Base-by-base conservation (phyloP, 345 rosid genomes). In the Arabidopsis suecica region DNA sequence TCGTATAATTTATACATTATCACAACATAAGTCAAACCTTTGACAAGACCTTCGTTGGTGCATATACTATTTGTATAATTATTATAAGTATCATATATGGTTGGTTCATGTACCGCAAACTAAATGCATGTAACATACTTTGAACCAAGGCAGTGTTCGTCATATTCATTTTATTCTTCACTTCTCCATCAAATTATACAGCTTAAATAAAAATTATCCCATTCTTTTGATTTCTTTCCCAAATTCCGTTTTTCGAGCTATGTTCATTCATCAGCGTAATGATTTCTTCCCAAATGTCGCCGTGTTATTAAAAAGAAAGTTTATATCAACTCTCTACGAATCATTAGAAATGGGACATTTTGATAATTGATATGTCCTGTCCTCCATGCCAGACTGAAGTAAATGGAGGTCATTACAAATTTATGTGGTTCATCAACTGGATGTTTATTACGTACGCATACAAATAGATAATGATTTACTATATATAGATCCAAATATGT, bases 91-190 rank as follows among this genome's bases (percentile, higher is more conserved):
- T 28, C 28, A 55, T 76, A 53, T 28, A 77, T 18, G 38, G 54
- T 58, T 10, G 76, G 70, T 77, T 77, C 80, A 71, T 77, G 80
- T 70, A 77, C 72, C 80, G 30, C 9, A 47, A 57, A 65, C 67
- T 65, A 77, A 47, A 71, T 77, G 61, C 68, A 64, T 64, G 33
- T 13, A 63, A 77, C 67, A 58, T 77, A 65, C 80, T 77, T 65
- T 77, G 80, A 77, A 77, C 62, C 80, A 71, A 77, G 72, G 80
- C 61, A 48, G 6, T 62, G 60, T 69, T 63, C 71, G 80, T 69
- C 80, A 56, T 28, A 77, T 58, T 70, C 76, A 32, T 63, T 70
- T 56, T 71, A 63, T 70, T 64, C 59, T 54, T 56, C 45, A 28
- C 50, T 62, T 70, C 30, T 70, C 16, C 44, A 56, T 63, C 72